Evolutionary conservation across 495 filamentous ascomycete species (phyloP).

Genomic region (Hypoxylon crocopeplum): DNA sequence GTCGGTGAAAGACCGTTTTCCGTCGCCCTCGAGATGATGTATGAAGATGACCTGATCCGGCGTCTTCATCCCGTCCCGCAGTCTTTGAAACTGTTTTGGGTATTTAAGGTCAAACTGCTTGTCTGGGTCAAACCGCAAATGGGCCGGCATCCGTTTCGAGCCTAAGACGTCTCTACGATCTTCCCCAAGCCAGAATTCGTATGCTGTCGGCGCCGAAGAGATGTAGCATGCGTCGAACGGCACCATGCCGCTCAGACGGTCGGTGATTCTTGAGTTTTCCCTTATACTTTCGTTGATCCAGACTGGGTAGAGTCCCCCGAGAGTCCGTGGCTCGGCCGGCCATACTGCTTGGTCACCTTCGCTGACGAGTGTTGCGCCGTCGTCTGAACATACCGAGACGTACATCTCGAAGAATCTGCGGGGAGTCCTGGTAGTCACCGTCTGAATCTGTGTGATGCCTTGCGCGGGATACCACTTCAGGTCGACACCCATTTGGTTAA

Average conservation of each 20-base stretch:
- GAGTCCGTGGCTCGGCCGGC: slow-evolving; percentile 24
- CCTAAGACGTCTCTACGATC: slow-evolving; percentile 55
- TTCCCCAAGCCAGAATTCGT: slow-evolving; percentile 50
- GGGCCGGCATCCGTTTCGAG: slow-evolving; percentile 48
- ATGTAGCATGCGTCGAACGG: slow-evolving; percentile 53
- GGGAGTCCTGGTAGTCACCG: slow-evolving; percentile 21
- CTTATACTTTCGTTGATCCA: background rate
- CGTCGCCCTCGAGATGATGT: slow-evolving; percentile 7
- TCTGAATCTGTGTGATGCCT: slow-evolving; percentile 30
- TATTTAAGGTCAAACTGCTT: slow-evolving; percentile 1
- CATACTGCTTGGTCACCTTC: slow-evolving; percentile 30
- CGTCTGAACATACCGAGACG: slow-evolving; percentile 39
- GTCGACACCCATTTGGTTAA: slow-evolving; percentile 44
- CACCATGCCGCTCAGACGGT: slow-evolving; percentile 52
- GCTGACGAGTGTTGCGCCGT: slow-evolving; percentile 31
- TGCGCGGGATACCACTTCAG: slow-evolving; percentile 48
- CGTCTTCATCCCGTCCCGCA: slow-evolving; percentile 24
- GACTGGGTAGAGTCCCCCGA: slow-evolving; percentile 38
- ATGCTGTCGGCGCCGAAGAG: slow-evolving; percentile 46
- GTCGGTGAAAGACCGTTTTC: slow-evolving; percentile 13
- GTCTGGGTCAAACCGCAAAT: slow-evolving; percentile 34
- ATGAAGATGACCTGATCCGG: slow-evolving; percentile 40
- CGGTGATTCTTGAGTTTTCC: background rate
- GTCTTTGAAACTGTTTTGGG: slow-evolving; percentile 15
- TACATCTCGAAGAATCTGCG: slow-evolving; percentile 51